Base-by-base conservation (phyloP, 1,139 yeast genomes). In the Blastobotrys ciferrii region DNA sequence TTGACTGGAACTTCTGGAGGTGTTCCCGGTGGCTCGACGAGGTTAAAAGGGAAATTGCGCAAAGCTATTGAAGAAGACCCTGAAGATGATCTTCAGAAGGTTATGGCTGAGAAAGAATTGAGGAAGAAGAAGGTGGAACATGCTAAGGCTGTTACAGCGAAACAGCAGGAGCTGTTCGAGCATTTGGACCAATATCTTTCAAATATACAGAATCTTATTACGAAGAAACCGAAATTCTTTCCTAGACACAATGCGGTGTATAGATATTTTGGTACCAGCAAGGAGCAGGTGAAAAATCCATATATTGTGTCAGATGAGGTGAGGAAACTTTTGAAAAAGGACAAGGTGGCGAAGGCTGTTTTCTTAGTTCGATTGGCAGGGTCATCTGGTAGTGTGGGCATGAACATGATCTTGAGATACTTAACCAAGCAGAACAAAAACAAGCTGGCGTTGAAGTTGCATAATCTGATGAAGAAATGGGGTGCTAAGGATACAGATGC, bases 321-420 rank as follows among this genome's bases (percentile, higher is more conserved):
- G 25, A 45, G 47, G 32, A 47, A 49, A 43, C 45, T 51, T 13
- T 42, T 57, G 19, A 49, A 53, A 25, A 49, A 43, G 33, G 52
- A 51, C 14, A 51, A 57, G 32, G 39, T 56, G 25, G 47, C 53
- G 2, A 42, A 49, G 33, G 58, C 60, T 2, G 49, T 52, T 4
- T 53, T 43, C 36, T 31, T 56, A 9, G 53, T 53, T n/a, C 49
- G 57, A 33, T 49, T 56, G 2, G 58, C 59, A 4, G 56, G 57
- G 4, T 23, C 48, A 9, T 49, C 51, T 11, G 59, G 60, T 3
- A 46, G 57, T 3, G 59, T 55, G 12, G 60, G 56, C 5, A 57
- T 57, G 60, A 57, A 57, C 36, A 42, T 52, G 38, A 50, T 56
- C 15, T 39, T 57, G 36, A 44, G 53, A 43, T 48, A 53, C 40